These are phyloP conservation scores for Exsudoporus frostii DNA, from an alignment of 768 basidiomycete genomes.

Conservation along the genomic window DNA sequence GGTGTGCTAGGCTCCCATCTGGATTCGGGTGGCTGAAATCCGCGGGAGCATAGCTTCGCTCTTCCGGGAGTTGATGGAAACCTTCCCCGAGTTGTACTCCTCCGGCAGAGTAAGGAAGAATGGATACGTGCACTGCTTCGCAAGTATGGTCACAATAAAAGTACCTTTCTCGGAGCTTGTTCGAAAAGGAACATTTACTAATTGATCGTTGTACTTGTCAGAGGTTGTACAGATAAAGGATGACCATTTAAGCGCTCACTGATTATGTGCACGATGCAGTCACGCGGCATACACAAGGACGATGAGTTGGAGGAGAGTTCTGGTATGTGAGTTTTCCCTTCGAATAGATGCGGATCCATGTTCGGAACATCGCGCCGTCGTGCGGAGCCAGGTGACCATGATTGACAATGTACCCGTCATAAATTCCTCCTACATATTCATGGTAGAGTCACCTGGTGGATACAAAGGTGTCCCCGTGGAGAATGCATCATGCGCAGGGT, in stretches of 20 bases:
- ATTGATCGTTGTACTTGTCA: neutral
- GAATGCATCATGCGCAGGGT: neutral
- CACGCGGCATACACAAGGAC: neutral
- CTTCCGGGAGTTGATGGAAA: neutral
- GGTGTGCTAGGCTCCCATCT: conserved; percentile 1
- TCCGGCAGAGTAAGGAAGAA: neutral
- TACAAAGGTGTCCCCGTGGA: neutral
- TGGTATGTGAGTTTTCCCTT: neutral
- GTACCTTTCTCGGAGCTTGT: neutral
- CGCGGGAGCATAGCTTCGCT: neutral
- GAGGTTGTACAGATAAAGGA: neutral
- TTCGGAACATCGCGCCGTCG: neutral
- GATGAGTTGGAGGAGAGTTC: neutral
- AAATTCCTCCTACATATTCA: neutral
- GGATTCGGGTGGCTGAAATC: neutral
- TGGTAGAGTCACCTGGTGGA: neutral
- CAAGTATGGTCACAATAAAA: neutral
- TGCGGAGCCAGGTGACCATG: neutral
- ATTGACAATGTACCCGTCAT: neutral
- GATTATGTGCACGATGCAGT: conserved; percentile 1
- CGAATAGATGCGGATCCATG: neutral
- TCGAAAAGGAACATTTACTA: neutral
- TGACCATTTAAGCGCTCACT: neutral
- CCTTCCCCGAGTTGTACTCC: neutral
- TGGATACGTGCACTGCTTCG: neutral